Base-by-base conservation (phyloP, 192 early-diverging fungal genomes). In the Diversispora epigaea region DNA sequence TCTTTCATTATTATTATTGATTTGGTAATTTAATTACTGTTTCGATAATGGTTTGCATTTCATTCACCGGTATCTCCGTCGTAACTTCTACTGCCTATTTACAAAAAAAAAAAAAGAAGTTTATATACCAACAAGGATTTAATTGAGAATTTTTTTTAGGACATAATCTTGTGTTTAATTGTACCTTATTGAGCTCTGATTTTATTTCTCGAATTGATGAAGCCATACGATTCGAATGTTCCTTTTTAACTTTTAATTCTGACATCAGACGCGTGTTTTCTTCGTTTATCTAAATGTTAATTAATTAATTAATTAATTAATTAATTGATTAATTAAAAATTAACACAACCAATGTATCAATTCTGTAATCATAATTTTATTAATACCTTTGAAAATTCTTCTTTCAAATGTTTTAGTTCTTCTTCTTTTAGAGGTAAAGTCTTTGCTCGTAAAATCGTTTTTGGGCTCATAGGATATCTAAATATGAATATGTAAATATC, bases 301-400 rank as follows among this genome's bases (percentile, higher is more conserved):
- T 39, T 43, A 0, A 15, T n/a, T 49, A 63, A 7, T 63, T 32
- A 63, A n/a, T 15, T 40, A 63, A 41, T 63, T 0, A 40, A n/a
- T n/a, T 17, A 3, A 9, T 11, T 11, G 39, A 62, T 62, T 32
- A 62, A 40, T 62, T 62, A 0, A 32, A 14, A 32, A 41, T 3
- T 14, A 32, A 32, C 2, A 32, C 25, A 32, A 32, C 25, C 2
- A 32, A 32, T 32, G 25, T 32, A 32, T 32, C 25, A 32, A 32
- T 32, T 32, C 0, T 32, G 25, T 22, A 58, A n/a, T 6, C 8
- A 22, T 3, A 58, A 19, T 22, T n/a, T n/a, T 12, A 60, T 60
- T 8, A 4, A 17, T 63, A 66, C 64, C 64, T 46, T 66, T 66
- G 45, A 66, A 66, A 46, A 66, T 66, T 66, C 64, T 7, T 21